A percentile compares a stretch with the other conserved stretches of the same genome.
Conservation (phyloP, 1,139 yeast species). For the Saccharomyces hybrid region DNA sequence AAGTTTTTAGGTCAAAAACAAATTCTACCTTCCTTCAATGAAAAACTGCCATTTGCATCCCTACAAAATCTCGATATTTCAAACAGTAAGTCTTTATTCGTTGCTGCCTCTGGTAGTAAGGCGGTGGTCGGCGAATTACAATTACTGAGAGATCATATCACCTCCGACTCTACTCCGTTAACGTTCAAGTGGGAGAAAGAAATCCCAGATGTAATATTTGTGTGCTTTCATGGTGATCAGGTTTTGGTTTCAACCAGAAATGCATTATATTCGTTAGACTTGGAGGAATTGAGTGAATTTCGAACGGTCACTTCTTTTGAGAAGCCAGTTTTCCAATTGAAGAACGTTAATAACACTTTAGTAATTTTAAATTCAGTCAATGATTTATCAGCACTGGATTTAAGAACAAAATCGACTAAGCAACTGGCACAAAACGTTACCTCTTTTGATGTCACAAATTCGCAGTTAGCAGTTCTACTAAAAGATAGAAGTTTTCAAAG, state of each 20-base stretch:
- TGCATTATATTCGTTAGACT: not conserved
- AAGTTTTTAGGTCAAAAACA: slow-evolving; percentile 30
- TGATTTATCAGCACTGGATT: slow-evolving; percentile 3
- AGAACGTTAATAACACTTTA: slow-evolving; percentile 1
- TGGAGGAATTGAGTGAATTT: not conserved
- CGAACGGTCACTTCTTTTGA: not conserved
- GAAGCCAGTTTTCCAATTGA: not conserved
- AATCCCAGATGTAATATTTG: slow-evolving; percentile 7
- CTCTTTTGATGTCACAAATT: slow-evolving; percentile 14
- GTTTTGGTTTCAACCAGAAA: not conserved
- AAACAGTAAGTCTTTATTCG: slow-evolving; percentile 19
- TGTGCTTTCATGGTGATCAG: slow-evolving; percentile 2
- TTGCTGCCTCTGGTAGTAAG: slow-evolving; percentile 29
- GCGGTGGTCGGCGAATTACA: slow-evolving; percentile 29
- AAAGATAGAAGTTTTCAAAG: slow-evolving; percentile 7
- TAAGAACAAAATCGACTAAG: not conserved
- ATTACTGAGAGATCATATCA: slow-evolving; percentile 22
- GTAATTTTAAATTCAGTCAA: slow-evolving; percentile 7
- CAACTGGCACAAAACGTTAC: slow-evolving; percentile 4
- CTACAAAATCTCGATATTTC: slow-evolving; percentile 25
- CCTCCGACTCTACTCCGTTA: slow-evolving; percentile 3
- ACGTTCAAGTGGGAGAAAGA: slow-evolving; percentile 4
- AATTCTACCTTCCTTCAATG: slow-evolving; percentile 30
- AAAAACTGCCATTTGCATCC: slow-evolving; percentile 27
- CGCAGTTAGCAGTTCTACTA: slow-evolving; percentile 8